Evolutionary conservation across 192 early-diverging fungal species (phyloP), one percentile per base, ranked within the genome.

Genomic region (Gryganskiella cystojenkinii): DNA sequence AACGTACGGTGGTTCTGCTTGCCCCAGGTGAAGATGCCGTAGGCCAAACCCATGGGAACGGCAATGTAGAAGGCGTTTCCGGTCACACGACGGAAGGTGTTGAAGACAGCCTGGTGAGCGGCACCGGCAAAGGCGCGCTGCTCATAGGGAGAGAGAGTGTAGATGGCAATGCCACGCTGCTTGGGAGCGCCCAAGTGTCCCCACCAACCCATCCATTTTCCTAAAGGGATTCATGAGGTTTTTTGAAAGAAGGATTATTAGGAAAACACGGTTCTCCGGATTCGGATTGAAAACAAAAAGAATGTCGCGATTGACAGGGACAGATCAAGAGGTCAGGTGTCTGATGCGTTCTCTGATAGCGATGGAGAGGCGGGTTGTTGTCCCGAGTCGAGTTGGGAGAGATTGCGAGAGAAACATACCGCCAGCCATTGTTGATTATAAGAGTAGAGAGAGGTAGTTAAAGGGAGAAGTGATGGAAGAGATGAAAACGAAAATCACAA

Each of bases 51-150:
- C n/a, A 84, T 47, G 25, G 88, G 83, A 58, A 80, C 56, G 51
- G 79, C 88, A 70, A 89, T 66, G 65, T 91, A 91, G 61, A 84
- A 80, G 40, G 83, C 62, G 62, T 91, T 84, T 46, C 81, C 80
- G 13, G 65, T 57, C 33, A 83, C 67, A 56, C 90, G 87, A 43
- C 90, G 85, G 64, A 85, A 72, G 62, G 86, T 83, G 83, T 91
- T 91, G 83, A 87, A 88, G 43, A 89, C 61, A 19, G 84, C 87
- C 49, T 89, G 82, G 52, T 83, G 82, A 44, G 80, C 46, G 47
- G 80, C 85, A 65, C 87, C 87, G 55, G 88, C 87, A 63, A 91
- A 88, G 58, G 83, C 68, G 37, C 83, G 85, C 80, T 91, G 90
- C 81, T 88, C 80, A 79, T 80, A 89, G 34, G 87, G 86, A 15